These are phyloP conservation scores for Wickerhamiella shivajii DNA, from an alignment of 805 yeast genomes.

Conservation along the genomic window DNA sequence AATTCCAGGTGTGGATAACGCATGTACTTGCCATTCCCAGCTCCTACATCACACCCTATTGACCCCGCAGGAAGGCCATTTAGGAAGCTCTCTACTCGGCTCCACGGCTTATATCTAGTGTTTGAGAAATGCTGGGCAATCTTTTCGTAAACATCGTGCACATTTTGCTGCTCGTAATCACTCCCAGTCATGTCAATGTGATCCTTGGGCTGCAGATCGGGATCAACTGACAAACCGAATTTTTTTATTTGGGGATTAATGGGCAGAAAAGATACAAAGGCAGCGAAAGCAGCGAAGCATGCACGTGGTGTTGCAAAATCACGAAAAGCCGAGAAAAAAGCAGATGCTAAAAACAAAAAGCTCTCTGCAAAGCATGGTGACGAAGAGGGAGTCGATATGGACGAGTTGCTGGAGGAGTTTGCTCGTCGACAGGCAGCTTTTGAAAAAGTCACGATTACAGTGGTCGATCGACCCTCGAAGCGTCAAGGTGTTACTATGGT, in stretches of 20 bases:
- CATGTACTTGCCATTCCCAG: conserved; percentile 92
- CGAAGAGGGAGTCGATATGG: conserved; percentile 76
- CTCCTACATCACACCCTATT: conserved; percentile 85
- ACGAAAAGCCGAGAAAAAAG: conserved; percentile 59
- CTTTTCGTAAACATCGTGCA: conserved; percentile 84
- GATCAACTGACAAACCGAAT: neutral
- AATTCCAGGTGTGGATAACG: conserved; percentile 52
- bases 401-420: conserved; percentile 61
- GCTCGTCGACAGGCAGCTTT: conserved; percentile 70
- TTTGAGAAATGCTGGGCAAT: conserved; percentile 88
- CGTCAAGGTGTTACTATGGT: conserved; percentile 65
- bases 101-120: conserved; percentile 96
- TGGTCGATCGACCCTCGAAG: conserved; percentile 44
- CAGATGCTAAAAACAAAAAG: conserved; percentile 62
- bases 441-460: conserved; percentile 51
- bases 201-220: neutral
- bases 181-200: neutral
- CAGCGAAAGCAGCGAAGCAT: conserved; percentile 82
- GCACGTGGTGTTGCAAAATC: conserved; percentile 74
- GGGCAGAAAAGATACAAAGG: conserved; percentile 77
- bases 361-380: conserved; percentile 60
- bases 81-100: conserved; percentile 68
- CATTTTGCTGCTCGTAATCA: conserved; percentile 61
- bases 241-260: conserved; percentile 26
- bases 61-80: conserved; percentile 34